phyloP scores from a whole-genome alignment of 2,329 filamentous ascomycete species.

The Venturiaceae sp. region DNA sequence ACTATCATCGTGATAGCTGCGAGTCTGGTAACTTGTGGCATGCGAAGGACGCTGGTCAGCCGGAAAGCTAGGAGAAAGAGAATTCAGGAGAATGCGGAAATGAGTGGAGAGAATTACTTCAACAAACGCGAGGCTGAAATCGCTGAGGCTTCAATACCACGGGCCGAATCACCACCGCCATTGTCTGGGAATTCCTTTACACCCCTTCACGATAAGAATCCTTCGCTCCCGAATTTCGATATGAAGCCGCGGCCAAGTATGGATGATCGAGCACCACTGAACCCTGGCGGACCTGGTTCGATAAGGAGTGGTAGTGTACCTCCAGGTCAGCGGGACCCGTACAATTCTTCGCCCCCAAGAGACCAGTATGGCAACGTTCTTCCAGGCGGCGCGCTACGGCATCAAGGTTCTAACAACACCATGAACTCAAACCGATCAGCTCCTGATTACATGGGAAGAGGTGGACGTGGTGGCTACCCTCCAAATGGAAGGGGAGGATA shows the following conservation, averaged over 20 bases:
- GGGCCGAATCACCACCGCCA: slow-evolving; percentile 44
- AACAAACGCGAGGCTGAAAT: slow-evolving; percentile 35
- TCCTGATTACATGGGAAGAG: slow-evolving; percentile 20
- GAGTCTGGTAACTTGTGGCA: slow-evolving; percentile 81
- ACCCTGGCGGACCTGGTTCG: slow-evolving; percentile 40
- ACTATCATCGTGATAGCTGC: slow-evolving; percentile 77
- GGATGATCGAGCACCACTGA: slow-evolving; percentile 64
- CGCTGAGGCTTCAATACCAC: slow-evolving; percentile 28
- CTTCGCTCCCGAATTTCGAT: slow-evolving; percentile 57
- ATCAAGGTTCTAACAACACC: slow-evolving; percentile 37
- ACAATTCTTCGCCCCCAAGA: slow-evolving; percentile 30
- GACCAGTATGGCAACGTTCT: slow-evolving; percentile 49
- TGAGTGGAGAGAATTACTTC: slow-evolving; percentile 93
- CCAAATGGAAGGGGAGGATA: slow-evolving; percentile 16
- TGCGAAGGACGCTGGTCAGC: slow-evolving; percentile 85
- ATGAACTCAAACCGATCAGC: slow-evolving; percentile 26
- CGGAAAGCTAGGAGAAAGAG: slow-evolving; percentile 88
- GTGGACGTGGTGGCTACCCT: slow-evolving; percentile 28
- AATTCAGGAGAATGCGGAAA: slow-evolving; percentile 89
- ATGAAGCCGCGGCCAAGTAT: slow-evolving; percentile 45
- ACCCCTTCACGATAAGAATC: slow-evolving; percentile 40
- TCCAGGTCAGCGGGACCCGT: slow-evolving; percentile 9
- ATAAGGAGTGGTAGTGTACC: background rate
- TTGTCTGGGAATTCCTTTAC: slow-evolving; percentile 45
- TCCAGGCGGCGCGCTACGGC: slow-evolving; percentile 32